A percentile compares a stretch with the other conserved stretches of the same genome.
Evolutionary conservation across 2,329 filamentous ascomycete species (phyloP).

Genomic region (Beauveria sp.): DNA sequence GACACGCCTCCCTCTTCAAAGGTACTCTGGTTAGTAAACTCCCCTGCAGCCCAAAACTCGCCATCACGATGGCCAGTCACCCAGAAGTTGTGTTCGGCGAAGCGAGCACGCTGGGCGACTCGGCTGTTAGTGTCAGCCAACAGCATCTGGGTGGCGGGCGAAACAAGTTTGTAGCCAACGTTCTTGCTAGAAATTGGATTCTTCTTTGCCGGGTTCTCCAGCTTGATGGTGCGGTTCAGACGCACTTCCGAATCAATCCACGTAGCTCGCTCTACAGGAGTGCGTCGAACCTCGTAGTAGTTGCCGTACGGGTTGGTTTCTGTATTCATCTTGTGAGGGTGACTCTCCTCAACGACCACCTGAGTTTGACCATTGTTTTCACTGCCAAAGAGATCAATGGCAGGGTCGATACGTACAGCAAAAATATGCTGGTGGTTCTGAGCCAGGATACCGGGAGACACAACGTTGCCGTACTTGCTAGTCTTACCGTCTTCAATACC

Average conservation of each 20-base stretch:
- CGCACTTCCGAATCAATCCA: slow-evolving; percentile 46
- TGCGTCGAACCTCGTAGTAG: slow-evolving; percentile 47
- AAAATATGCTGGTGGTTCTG: slow-evolving; percentile 68
- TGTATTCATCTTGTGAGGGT: slow-evolving; percentile 32
- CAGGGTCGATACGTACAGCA: slow-evolving; percentile 55
- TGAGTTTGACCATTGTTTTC: slow-evolving; percentile 39
- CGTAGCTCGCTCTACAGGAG: slow-evolving; percentile 35
- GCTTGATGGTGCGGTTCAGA: slow-evolving; percentile 42
- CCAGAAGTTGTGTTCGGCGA: slow-evolving; percentile 40
- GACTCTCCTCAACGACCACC: slow-evolving; percentile 34
- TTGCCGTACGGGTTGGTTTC: slow-evolving; percentile 55
- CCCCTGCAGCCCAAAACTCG: slow-evolving; percentile 43
- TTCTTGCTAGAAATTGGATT: slow-evolving; percentile 42
- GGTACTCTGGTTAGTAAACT: slow-evolving; percentile 43
- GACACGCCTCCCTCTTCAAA: slow-evolving; percentile 35
- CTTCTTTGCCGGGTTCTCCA: slow-evolving; percentile 37
- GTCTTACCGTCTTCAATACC: slow-evolving; percentile 49
- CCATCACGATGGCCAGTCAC: slow-evolving; percentile 41
- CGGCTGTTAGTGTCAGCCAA: slow-evolving; percentile 37
- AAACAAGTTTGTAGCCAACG: slow-evolving; percentile 42
- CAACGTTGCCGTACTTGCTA: slow-evolving; percentile 51
- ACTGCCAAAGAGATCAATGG: slow-evolving; percentile 42
- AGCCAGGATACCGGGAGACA: slow-evolving; percentile 56
- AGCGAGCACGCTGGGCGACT: slow-evolving; percentile 35
- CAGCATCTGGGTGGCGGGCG: slow-evolving; percentile 37